A percentile compares a stretch with the other conserved stretches of the same genome.
These are phyloP conservation scores for Fusarium compactum DNA, from an alignment of 2,329 filamentous ascomycete species.

Conservation along the genomic window DNA sequence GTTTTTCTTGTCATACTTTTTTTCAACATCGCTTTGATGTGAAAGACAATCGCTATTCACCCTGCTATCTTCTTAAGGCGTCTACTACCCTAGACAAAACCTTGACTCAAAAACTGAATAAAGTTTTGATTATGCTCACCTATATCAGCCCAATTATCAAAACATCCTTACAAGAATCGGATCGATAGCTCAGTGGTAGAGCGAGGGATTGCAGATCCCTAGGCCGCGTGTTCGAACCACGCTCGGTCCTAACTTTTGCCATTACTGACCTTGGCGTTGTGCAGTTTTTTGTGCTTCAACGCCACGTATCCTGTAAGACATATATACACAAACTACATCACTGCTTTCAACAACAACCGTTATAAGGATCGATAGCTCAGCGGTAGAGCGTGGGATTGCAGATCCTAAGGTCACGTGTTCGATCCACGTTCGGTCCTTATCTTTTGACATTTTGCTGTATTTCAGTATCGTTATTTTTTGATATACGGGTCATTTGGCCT, in stretches of 20 bases:
- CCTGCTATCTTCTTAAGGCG: background rate
- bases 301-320: slow-evolving; percentile 7
- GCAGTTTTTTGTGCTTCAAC: slow-evolving; percentile 30
- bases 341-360: background rate
- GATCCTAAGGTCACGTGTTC: slow-evolving; percentile 41
- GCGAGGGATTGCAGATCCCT: slow-evolving; percentile 43
- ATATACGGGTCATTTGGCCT: background rate
- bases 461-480: background rate
- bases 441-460: background rate
- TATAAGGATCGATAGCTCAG: slow-evolving; percentile 39
- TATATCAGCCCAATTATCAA: fast-evolving
- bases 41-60: background rate
- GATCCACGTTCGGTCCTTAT: slow-evolving; percentile 41
- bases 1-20: background rate
- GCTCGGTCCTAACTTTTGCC: slow-evolving; percentile 38
- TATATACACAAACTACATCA: background rate
- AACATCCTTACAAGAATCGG: background rate
- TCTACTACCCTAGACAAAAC: background rate
- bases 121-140: too few species aligned
- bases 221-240: slow-evolving; percentile 42
- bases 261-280: background rate
- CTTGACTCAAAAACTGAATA: fast-evolving
- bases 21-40: background rate
- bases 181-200: slow-evolving; percentile 44
- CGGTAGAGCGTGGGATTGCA: slow-evolving; percentile 42